Base-by-base conservation (phyloP, 2,329 filamentous ascomycete genomes). In the Hymenoscyphus salicellus region DNA sequence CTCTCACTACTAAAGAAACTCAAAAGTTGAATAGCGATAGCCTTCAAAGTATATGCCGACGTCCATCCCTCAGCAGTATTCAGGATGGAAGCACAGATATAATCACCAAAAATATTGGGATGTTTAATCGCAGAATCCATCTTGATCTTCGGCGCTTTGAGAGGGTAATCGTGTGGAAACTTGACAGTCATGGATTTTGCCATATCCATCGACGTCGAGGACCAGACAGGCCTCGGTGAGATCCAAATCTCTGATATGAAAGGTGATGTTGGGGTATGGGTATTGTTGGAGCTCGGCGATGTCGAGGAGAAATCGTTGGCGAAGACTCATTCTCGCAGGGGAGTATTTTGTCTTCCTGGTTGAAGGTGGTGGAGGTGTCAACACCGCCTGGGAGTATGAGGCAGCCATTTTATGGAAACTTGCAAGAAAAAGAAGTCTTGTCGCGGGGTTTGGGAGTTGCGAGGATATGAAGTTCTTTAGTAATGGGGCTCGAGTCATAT, bases 1-100 rank as follows among this genome's bases (percentile, higher is more conserved):
- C 63, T 75, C 1, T 81, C 78, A 67, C 81, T 83, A 30, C 75
- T 75, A 69, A 84, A 84, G 72, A 84, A 83, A 68, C 81, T 83
- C 2, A 84, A 72, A n/a, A 83, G 66, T 71, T 83, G 81, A 28
- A 84, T 83, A 17, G 80, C 77, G 26, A 84, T 78, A 2, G 76
- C 78, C 63, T 82, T 82, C 28, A 84, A 74, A 0, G 81, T 83
- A 64, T 84, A 83, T 0, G 81, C 82, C 1, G 81, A 78, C 0
- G 81, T 83, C 68, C 81, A 82, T 1, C 75, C 80, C 20, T 79
- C 76, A 1, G 36, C 62, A 0, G 70, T 77, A 65, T 79, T 79
- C 36, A 83, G 75, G 3, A 83, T 82, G 0, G 76, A 78, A 0
- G 80, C 80, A 67, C 81, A 84, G 33, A 83, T 81, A 65, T 78